Evolutionary conservation across 805 yeast genomes (phyloP).

Genomic region (Pichia occidentalis): DNA sequence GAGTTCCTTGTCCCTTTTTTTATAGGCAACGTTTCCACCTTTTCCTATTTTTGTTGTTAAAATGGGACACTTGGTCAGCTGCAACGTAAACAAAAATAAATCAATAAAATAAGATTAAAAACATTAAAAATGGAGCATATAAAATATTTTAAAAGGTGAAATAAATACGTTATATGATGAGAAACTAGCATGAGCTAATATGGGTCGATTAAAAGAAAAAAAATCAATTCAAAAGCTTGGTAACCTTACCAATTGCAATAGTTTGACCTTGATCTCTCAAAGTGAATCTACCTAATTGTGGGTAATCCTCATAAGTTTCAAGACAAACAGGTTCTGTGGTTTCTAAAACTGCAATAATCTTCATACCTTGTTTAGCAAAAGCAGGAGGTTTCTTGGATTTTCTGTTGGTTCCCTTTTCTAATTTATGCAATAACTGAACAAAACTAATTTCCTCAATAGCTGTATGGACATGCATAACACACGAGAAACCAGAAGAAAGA

Average conservation of each 20-base stretch:
- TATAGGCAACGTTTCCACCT: too few relatives aligned
- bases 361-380: conserved; percentile 98
- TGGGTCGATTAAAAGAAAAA: too few relatives aligned
- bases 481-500: conserved; percentile 89
- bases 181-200: not conserved
- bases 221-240: conserved; percentile 61
- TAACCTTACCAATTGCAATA: conserved; percentile 96
- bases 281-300: conserved; percentile 96
- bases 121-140: too few relatives aligned
- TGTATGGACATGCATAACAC: conserved; percentile 98
- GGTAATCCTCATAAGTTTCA: conserved; percentile 87
- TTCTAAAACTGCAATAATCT: conserved; percentile 88
- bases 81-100: too few relatives aligned
- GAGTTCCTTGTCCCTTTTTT: not conserved
- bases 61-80: too few relatives aligned
- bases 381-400: conserved; percentile 96
- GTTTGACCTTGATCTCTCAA: conserved; percentile 98
- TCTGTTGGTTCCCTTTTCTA: conserved; percentile 95
- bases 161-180: not conserved
- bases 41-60: not conserved
- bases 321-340: conserved; percentile 84
- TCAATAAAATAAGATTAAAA: too few relatives aligned
- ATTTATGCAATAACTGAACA: conserved; percentile 77
- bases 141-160: not conserved
- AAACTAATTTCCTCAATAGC: conserved; percentile 94